phyloP scores from a whole-genome alignment of 1,139 yeast species.

The Chernovozyma aurita region DNA sequence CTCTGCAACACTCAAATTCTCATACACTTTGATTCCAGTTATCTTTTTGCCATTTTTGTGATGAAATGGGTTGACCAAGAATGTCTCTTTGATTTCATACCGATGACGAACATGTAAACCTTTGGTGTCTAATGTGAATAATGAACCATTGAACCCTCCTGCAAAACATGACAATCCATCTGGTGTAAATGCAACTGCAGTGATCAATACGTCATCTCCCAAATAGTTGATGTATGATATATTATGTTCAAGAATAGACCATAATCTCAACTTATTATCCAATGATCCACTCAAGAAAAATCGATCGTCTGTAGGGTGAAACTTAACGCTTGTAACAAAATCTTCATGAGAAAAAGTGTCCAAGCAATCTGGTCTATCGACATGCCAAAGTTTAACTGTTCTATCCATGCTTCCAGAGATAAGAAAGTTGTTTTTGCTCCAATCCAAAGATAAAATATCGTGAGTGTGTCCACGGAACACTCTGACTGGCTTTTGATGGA shows the following conservation, averaged over 20 bases:
- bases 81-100: slow-evolving; percentile 45
- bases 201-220: slow-evolving; percentile 58
- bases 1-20: neutral
- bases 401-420: slow-evolving; percentile 83
- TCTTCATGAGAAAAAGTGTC: slow-evolving; percentile 70
- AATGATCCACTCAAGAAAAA: slow-evolving; percentile 82
- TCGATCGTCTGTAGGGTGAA: slow-evolving; percentile 85
- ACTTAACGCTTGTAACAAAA: slow-evolving; percentile 76
- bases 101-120: slow-evolving; percentile 54
- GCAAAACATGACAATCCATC: slow-evolving; percentile 62
- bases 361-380: slow-evolving; percentile 59
- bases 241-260: slow-evolving; percentile 71
- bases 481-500: slow-evolving; percentile 63
- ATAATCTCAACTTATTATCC: slow-evolving; percentile 71
- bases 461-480: slow-evolving; percentile 65
- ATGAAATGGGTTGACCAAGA: slow-evolving; percentile 23
- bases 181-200: slow-evolving; percentile 69
- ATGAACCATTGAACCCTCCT: slow-evolving; percentile 80
- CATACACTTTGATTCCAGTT: slow-evolving; percentile 36
- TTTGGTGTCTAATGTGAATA: slow-evolving; percentile 59
- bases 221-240: slow-evolving; percentile 32
- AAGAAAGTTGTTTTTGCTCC: slow-evolving; percentile 86
- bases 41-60: slow-evolving; percentile 33
- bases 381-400: slow-evolving; percentile 82
- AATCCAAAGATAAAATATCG: slow-evolving; percentile 69